Percentiles rank a stretch among this genome's conserved stretches.
Evolutionary conservation across 202 grass and related monocot species (phyloP).

Genomic region (Cymbopogon flexuosus): DNA sequence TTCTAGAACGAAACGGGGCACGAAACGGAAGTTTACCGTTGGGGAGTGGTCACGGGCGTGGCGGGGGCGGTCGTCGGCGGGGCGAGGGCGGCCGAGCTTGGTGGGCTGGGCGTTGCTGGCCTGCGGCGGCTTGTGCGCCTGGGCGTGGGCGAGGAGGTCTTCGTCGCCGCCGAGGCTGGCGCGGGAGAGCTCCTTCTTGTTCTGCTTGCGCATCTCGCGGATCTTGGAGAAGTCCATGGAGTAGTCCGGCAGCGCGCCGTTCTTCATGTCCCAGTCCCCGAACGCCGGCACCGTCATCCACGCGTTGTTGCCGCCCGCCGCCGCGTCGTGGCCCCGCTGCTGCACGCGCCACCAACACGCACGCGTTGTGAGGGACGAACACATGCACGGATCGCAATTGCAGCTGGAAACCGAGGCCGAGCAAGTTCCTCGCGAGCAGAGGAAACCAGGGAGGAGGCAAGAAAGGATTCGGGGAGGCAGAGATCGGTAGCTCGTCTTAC

Average conservation of each 20-base stretch:
- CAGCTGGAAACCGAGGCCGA: not conserved
- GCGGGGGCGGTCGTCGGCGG: conserved; percentile 29
- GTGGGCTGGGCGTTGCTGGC: conserved; percentile 20
- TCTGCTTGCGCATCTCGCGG: conserved; percentile 98
- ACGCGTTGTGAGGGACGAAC: not conserved
- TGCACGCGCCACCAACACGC: not conserved
- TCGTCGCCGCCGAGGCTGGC: conserved; percentile 90
- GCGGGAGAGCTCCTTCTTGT: conserved; percentile 94
- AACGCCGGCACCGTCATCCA: conserved; percentile 98
- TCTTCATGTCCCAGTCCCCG: conserved; percentile 98
- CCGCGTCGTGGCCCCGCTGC: conserved; percentile 33
- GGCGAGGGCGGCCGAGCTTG: conserved; percentile 29
- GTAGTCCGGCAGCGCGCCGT: conserved; percentile 94
- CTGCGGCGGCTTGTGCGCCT: conserved; percentile 3
- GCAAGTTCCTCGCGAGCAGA: not conserved
- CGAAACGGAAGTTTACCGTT: conserved; percentile 37
- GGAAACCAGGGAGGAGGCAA: not conserved
- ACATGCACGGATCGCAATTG: not conserved
- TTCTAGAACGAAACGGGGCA: no score
- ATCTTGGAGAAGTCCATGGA: conserved; percentile 99
- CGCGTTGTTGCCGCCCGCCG: conserved; percentile 37
- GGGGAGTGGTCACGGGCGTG: conserved; percentile 51
- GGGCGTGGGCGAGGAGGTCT: conserved; percentile 38
- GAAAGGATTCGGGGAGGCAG: not conserved
- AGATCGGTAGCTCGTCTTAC: conserved; percentile 12